These are phyloP conservation scores for Metschnikowia chrysomelidarum DNA, from an alignment of 805 yeast genomes.

Conservation along the genomic window DNA sequence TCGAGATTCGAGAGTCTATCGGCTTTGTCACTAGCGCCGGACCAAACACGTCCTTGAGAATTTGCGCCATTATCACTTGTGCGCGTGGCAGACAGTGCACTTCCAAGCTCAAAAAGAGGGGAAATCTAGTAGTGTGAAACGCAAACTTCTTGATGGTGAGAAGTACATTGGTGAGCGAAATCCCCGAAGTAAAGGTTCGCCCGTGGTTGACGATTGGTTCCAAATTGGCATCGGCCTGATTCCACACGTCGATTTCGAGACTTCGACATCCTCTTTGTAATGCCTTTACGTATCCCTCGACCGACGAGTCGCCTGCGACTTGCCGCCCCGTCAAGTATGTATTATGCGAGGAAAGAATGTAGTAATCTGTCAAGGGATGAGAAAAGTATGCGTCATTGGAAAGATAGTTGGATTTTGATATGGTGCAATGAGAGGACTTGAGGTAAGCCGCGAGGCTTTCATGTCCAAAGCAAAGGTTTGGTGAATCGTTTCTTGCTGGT, in stretches of 20 bases:
- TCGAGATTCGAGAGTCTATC: conserved; percentile 22
- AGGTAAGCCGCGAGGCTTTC: conserved; percentile 10
- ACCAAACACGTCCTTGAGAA: conserved; percentile 58
- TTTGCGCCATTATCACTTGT: conserved; percentile 57
- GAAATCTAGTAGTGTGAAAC: conserved; percentile 82
- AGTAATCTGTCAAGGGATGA: conserved; percentile 79
- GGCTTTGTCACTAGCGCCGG: conserved; percentile 50
- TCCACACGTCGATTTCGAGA: conserved; percentile 94
- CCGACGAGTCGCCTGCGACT: conserved; percentile 80
- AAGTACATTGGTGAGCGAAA: conserved; percentile 67
- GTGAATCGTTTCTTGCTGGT: no score
- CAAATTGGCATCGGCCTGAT: conserved; percentile 43
- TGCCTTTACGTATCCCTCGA: conserved; percentile 84
- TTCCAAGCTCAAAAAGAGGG: conserved; percentile 83
- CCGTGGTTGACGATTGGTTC: conserved; percentile 95
- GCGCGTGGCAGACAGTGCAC: conserved; percentile 69
- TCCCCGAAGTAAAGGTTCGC: conserved; percentile 71
- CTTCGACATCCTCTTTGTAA: conserved; percentile 92
- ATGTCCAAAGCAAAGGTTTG: no score
- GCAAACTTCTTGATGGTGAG: conserved; percentile 79
- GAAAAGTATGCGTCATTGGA: conserved; percentile 25
- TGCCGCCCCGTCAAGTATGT: conserved; percentile 90
- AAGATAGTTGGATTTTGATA: conserved; percentile 10
- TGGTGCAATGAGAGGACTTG: conserved; percentile 10
- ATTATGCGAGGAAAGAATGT: conserved; percentile 90